Base-by-base conservation (phyloP, 805 yeast species). In the Naumovozyma baii region DNA sequence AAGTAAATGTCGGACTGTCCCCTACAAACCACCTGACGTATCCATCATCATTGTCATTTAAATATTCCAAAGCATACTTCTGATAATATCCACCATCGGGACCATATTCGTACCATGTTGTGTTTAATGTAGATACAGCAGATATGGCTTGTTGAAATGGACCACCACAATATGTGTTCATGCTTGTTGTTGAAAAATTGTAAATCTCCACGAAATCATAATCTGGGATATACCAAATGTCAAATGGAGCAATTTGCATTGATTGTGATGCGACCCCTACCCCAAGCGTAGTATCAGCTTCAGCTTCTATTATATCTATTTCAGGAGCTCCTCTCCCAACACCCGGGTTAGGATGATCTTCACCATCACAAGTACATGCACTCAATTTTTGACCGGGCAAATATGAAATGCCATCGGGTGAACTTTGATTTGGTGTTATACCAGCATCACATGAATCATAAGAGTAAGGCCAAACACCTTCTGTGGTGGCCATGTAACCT, bases 401-500 rank as follows among this genome's bases (percentile, higher is more conserved):
- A 54, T 76, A 85, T 2, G 88, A 81, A 31, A 87, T 76, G 43
- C 97, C 97, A 60, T 88, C 96, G 1, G 82, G 70, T 0, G 94
- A 76, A 5, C 94, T 81, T 66, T 88, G 96, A 61, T 88, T 88
- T 13, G 95, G 83, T 2, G 96, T 87, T 48, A 87, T 87, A 49
- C 97, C 97, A 2, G 88, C 87, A 66, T 88, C 96, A 63, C 96
- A 88, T 3, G 76, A 59, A 28, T 81, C 80, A 59, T 88, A 88
- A 2, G 90, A 69, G 54, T 87, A 88, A 3, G 97, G 96, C 97
- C 97, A 88, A 19, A 83, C 80, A 43, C 96, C 96, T 18, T 88
- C 94, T 2, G 95, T 77, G 3, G 90, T 69, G 4, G 94, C 85
- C 66, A 76, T 63, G 56, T 76, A 88, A 9, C 97, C 97, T 0